Evolutionary conservation across 257 asterid genomes (phyloP).

Genomic region (Mentha longifolia): DNA sequence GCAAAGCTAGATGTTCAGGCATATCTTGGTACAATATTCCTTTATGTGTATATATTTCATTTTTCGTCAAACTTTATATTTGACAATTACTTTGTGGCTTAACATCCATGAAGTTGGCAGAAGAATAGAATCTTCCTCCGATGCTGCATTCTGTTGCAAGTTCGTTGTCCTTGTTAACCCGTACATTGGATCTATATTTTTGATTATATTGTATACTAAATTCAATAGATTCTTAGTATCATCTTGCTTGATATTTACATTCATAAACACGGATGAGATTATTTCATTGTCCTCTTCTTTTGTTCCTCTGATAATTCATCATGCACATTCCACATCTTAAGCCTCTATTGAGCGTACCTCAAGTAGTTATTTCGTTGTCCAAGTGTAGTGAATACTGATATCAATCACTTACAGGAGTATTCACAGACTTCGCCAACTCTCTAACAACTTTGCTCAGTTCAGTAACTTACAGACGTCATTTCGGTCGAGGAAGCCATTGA

Average conservation of each 20-base stretch:
- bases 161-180: background rate
- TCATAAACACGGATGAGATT: background rate
- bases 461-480: conserved; percentile 69
- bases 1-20: conserved; percentile 25
- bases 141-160: conserved; percentile 8
- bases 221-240: conserved; percentile 13
- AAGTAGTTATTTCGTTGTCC: conserved; percentile 20
- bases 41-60: conserved; percentile 1
- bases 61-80: conserved; percentile 13
- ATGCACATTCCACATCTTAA: conserved; percentile 17
- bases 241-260: conserved; percentile 15
- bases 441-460: conserved; percentile 86
- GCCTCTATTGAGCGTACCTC: background rate
- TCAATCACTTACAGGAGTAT: conserved; percentile 54
- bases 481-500: conserved; percentile 81
- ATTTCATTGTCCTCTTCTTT: background rate
- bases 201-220: background rate
- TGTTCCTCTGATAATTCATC: background rate
- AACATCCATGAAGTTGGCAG: background rate
- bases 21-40: conserved; percentile 6
- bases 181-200: background rate
- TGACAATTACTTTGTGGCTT: background rate
- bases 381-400: conserved; percentile 26
- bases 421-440: conserved; percentile 85
- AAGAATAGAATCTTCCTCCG: conserved; percentile 9